phyloP scores from a whole-genome alignment of 2,329 filamentous ascomycete genomes.

The Colletotrichum ledebouriae region DNA sequence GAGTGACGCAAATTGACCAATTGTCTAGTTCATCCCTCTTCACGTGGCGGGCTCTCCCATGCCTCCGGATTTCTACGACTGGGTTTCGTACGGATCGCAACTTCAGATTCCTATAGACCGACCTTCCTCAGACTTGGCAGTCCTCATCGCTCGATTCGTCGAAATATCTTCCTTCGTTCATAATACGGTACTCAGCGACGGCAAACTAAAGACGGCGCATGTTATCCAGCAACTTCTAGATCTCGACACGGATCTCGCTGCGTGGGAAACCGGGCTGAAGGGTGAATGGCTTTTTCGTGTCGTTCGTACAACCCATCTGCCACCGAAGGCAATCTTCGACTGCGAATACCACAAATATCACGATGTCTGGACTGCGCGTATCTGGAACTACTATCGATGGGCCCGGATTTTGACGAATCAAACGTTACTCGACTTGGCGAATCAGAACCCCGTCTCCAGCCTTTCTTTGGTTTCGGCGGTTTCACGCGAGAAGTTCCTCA shows the following conservation, averaged over 20 bases:
- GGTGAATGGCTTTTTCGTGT: conserved; percentile 55
- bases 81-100: conserved; percentile 54
- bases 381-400: conserved; percentile 73
- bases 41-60: conserved; percentile 56
- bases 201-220: conserved; percentile 50
- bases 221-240: conserved; percentile 56
- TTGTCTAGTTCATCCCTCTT: conserved; percentile 59
- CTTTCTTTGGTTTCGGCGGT: conserved; percentile 48
- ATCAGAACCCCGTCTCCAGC: conserved; percentile 56
- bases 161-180: conserved; percentile 55
- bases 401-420: conserved; percentile 67
- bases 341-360: conserved; percentile 68
- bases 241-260: conserved; percentile 56
- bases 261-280: conserved; percentile 54
- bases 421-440: conserved; percentile 58
- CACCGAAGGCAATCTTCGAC: conserved; percentile 61
- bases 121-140: conserved; percentile 57
- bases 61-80: conserved; percentile 59
- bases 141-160: conserved; percentile 56
- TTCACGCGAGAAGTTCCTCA: conserved; percentile 50
- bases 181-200: conserved; percentile 54
- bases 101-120: conserved; percentile 54
- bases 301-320: conserved; percentile 50
- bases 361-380: conserved; percentile 65
- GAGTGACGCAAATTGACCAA: conserved; percentile 26